Conservation (phyloP, 208 protist genomes). For the Angomonas ambiguus region DNA sequence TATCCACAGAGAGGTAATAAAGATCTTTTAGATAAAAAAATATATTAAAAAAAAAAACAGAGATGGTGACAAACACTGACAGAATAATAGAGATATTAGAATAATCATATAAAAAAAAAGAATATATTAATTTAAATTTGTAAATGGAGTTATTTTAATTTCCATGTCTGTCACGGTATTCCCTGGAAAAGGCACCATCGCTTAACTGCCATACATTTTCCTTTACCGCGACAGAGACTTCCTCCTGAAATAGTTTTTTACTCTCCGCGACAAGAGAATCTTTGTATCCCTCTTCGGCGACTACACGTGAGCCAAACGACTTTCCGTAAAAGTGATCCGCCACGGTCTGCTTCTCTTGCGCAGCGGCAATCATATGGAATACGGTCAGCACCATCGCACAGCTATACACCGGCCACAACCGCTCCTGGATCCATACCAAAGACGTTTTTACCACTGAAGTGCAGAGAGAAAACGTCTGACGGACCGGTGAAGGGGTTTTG, state of each 20-base stretch:
- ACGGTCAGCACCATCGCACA: slow-evolving; percentile 65
- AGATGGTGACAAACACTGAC: too few species aligned
- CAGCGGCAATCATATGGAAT: slow-evolving; percentile 65
- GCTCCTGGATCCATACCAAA: slow-evolving; percentile 49
- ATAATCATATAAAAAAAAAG: background rate
- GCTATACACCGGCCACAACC: slow-evolving; percentile 80
- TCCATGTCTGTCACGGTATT: slow-evolving; percentile 31
- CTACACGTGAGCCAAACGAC: slow-evolving; percentile 9
- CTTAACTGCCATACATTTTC: slow-evolving; percentile 82
- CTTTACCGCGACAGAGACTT: slow-evolving; percentile 74
- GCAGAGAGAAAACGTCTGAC: slow-evolving; percentile 23
- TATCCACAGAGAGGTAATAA: background rate
- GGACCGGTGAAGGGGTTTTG: slow-evolving; percentile 10
- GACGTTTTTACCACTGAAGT: slow-evolving; percentile 24
- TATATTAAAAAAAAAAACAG: too few species aligned
- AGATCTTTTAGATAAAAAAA: background rate
- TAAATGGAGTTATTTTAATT: background rate
- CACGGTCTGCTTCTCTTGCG: slow-evolving; percentile 83
- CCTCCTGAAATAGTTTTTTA: slow-evolving; percentile 78
- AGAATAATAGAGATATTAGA: background rate
- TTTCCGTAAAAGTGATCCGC: slow-evolving; percentile 78
- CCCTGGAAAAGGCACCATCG: slow-evolving; percentile 36
- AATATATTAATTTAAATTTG: background rate
- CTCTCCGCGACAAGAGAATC: slow-evolving; percentile 41
- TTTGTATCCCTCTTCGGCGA: slow-evolving; percentile 26